Evolutionary conservation across 192 early-diverging fungal genomes (phyloP), one percentile per base, ranked within the genome.

Genomic region (Powellomyces hirtus): DNA sequence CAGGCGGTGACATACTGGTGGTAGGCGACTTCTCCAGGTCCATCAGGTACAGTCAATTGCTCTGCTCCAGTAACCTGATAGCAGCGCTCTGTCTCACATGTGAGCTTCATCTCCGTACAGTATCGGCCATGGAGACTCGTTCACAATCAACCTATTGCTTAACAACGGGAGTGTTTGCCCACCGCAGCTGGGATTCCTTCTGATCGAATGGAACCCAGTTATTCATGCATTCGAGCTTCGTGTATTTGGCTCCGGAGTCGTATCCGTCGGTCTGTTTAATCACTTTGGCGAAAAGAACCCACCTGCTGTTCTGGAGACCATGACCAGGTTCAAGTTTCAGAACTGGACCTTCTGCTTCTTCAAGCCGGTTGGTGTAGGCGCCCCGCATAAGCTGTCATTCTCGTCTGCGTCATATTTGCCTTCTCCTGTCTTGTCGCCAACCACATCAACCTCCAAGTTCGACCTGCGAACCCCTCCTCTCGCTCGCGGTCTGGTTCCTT

Each of bases 91-190:
- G n/a, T n/a, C n/a, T n/a, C n/a, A n/a, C n/a, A n/a, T n/a, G n/a
- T n/a, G n/a, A n/a, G n/a, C n/a, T n/a, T n/a, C n/a, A n/a, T n/a
- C n/a, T 46, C 26, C 29, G 14, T 56, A 27, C 31, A 60, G 59
- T 36, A 60, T 60, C 31, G 59, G 59, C 1, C 37, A 60, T 60
- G 59, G 59, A 35, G 1, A 26, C 59, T 60, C 40, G 59, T 35
- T 60, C 4, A 20, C 59, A 10, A 35, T n/a, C 59, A 60, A 18
- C 18, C 16, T 60, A 35, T 26, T 29, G 18, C 34, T 13, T 13
- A 37, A 29, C 36, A 16, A 18, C 24, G 30, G n/a, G 24, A 37
- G n/a, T 16, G 11, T 60, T 60, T 60, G 59, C 29, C 14, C 59
- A 36, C 37, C 34, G 34, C n/a, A 37, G 29, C 29, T 35, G 24